A percentile compares a stretch with the other conserved stretches of the same genome.
Conservation (phyloP, 225 moss, liverwort and hornwort genomes). For the Neckera pumila region DNA sequence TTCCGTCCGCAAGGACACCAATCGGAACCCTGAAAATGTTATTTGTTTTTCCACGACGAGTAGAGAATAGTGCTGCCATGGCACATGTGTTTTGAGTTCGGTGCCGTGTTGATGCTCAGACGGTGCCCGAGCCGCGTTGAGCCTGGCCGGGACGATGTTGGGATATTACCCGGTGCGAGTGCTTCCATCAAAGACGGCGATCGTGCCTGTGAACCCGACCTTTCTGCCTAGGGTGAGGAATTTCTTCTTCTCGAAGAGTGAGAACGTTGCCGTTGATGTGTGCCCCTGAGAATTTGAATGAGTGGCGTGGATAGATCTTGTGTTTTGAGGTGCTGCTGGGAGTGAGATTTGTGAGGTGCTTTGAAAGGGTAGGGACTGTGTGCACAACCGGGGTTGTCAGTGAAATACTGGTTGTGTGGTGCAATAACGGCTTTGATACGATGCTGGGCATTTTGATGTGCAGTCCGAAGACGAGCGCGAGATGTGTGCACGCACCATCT, state of each 20-base stretch:
- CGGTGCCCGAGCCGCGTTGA: constrained; percentile 69
- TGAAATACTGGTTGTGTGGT: neutral
- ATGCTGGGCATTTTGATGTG: neutral
- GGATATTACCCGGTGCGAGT: constrained; percentile 93
- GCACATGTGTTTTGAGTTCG: neutral
- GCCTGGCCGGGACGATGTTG: constrained; percentile 91
- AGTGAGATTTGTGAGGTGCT: neutral
- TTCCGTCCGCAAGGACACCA: too few species aligned
- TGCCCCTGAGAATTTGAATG: neutral
- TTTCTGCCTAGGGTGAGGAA: constrained; percentile 66
- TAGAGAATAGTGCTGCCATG: neutral
- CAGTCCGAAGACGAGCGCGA: constrained; percentile 98
- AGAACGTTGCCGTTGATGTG: neutral
- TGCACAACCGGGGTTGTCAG: too few species aligned
- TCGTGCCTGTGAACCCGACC: constrained; percentile 93
- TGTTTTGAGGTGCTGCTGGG: neutral
- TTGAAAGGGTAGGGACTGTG: neutral
- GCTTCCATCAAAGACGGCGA: constrained; percentile 93
- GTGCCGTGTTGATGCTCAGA: constrained; percentile 21
- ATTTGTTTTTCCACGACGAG: neutral
- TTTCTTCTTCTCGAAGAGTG: neutral
- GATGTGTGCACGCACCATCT: constrained; percentile 97
- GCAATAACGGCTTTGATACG: neutral
- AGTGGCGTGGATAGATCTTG: neutral
- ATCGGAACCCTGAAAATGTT: neutral